phyloP scores from a whole-genome alignment of 2,329 filamentous ascomycete genomes.

The Xylaria sp. region DNA sequence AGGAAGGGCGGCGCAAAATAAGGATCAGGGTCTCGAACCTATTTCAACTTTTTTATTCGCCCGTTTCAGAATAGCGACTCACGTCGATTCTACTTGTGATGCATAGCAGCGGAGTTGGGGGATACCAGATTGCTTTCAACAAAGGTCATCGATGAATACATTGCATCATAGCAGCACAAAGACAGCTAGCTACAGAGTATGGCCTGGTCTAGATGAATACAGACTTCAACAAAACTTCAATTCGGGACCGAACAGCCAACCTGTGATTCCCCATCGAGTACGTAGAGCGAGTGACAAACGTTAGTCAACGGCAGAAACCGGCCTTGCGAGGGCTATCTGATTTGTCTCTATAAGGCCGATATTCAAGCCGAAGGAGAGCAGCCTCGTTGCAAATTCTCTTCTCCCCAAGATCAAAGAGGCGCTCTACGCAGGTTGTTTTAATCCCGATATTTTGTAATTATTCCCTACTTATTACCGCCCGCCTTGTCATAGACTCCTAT shows the following conservation, averaged over 20 bases:
- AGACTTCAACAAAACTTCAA: background rate
- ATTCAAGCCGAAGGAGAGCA: background rate
- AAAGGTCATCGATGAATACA: conserved; percentile 9
- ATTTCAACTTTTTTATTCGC: background rate
- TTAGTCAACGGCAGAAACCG: background rate
- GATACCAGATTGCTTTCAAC: conserved; percentile 43
- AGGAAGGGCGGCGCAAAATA: conserved; percentile 43
- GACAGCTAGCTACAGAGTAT: conserved; percentile 8
- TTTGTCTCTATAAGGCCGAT: background rate
- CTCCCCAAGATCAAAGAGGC: background rate
- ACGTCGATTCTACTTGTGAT: conserved; percentile 38
- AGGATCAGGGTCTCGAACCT: background rate
- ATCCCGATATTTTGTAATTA: background rate
- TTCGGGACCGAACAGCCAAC: background rate
- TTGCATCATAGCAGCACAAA: background rate
- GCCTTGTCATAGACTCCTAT: conserved; percentile 1
- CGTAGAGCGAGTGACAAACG: conserved; percentile 1
- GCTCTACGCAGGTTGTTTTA: background rate
- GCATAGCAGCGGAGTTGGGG: conserved; percentile 48
- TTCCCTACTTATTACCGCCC: conserved; percentile 10
- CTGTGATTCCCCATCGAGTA: background rate
- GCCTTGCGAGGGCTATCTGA: background rate
- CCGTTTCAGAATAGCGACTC: conserved; percentile 18
- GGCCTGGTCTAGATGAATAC: conserved; percentile 10
- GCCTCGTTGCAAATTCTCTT: background rate